Evolutionary conservation across 2,329 filamentous ascomycete genomes (phyloP).

Genomic region (Calonectria pseudoreteaudii): DNA sequence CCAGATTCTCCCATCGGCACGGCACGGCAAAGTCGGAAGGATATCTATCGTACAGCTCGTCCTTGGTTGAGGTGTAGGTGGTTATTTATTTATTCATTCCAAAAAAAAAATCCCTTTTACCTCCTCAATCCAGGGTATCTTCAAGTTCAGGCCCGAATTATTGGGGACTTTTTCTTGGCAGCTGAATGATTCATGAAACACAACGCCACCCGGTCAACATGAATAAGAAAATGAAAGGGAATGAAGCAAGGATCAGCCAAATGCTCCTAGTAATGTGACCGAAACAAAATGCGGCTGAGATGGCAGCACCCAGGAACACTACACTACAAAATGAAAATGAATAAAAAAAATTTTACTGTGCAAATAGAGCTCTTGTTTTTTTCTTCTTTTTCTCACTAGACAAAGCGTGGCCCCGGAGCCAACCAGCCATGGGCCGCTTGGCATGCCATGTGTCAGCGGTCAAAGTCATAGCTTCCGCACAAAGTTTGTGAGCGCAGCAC

Average conservation of each 20-base stretch:
- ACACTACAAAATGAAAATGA: not conserved
- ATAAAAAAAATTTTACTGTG: not conserved
- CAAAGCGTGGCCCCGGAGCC: not conserved
- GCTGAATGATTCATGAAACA: not conserved
- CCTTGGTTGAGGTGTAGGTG: not conserved
- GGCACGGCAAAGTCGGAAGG: conserved; percentile 23
- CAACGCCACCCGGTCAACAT: not conserved
- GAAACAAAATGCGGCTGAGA: not conserved
- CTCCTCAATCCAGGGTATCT: not conserved
- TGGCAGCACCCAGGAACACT: not conserved
- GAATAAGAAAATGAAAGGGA: not conserved
- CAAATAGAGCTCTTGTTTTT: not conserved
- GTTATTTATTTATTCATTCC: not conserved
- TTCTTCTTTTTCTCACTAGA: not conserved
- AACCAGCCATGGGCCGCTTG: not conserved
- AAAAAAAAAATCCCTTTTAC: not conserved
- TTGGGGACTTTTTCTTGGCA: not conserved
- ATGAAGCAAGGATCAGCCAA: not conserved
- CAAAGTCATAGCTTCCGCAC: conserved; percentile 21
- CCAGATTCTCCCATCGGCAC: conserved; percentile 24
- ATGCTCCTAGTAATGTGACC: not conserved
- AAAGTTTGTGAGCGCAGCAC: not conserved
- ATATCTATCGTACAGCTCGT: not conserved
- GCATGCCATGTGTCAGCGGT: conserved; percentile 24
- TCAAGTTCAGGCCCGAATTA: not conserved